A percentile compares a stretch with the other conserved stretches of the same genome.
Conservation (phyloP, 2,329 filamentous ascomycete species). For the Drechmeria coniospora region DNA sequence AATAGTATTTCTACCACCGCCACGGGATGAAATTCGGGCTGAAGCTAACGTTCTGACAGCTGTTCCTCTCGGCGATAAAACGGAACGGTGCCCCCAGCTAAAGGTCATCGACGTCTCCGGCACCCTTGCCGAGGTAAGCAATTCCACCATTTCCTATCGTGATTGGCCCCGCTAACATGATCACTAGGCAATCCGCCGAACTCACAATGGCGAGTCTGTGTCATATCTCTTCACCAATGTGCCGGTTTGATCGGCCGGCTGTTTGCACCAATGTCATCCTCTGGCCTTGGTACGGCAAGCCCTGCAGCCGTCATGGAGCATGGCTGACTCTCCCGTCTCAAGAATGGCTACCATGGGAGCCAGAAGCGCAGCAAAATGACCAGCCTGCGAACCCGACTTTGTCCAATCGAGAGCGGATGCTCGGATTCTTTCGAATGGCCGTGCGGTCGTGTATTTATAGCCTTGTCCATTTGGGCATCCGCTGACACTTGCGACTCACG, state of each 20-base stretch:
- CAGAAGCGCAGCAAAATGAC: no score
- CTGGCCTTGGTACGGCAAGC: slow-evolving; percentile 1
- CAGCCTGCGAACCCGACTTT: no score
- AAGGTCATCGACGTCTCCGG: slow-evolving; percentile 86
- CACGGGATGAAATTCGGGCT: not conserved
- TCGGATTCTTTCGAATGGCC: no score
- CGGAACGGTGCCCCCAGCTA: slow-evolving; percentile 60
- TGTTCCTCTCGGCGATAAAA: slow-evolving; percentile 53
- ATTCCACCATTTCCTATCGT: not conserved
- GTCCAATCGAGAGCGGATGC: no score
- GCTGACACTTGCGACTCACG: no score
- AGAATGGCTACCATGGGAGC: no score
- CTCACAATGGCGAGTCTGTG: slow-evolving; percentile 50
- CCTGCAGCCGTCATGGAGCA: no score
- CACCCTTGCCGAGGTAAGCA: slow-evolving; percentile 48
- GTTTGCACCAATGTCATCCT: slow-evolving; percentile 5
- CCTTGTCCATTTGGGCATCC: no score
- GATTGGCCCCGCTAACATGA: slow-evolving; percentile 2
- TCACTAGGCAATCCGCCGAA: slow-evolving; percentile 49
- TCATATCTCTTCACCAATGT: slow-evolving; percentile 56
- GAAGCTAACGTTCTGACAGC: slow-evolving; percentile 14
- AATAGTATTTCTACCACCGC: slow-evolving; percentile 38
- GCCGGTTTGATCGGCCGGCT: slow-evolving; percentile 24
- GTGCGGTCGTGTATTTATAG: no score
- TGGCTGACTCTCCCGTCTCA: no score